These are phyloP conservation scores for Linaria vulgaris DNA, from an alignment of 257 asterid genomes.

Conservation along the genomic window DNA sequence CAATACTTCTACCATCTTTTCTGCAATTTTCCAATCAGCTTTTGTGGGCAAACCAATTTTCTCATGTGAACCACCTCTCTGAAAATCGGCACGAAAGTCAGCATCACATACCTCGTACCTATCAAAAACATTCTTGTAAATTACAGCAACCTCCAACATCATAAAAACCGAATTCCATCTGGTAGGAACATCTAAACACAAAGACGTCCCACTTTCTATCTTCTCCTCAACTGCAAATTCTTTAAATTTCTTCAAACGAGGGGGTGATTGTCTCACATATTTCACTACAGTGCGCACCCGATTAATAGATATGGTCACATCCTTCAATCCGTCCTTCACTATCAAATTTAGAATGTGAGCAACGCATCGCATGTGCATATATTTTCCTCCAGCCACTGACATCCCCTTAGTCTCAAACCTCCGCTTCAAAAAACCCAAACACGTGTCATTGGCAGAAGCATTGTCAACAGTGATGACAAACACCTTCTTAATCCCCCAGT, in stretches of 20 bases:
- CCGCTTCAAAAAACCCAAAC: background rate
- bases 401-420: no score
- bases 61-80: background rate
- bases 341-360: background rate
- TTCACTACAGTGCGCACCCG: background rate
- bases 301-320: background rate
- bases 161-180: background rate
- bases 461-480: constrained; percentile 13
- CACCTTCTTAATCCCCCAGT: background rate
- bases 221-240: background rate
- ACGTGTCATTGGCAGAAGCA: background rate
- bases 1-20: no score
- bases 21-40: background rate
- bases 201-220: background rate
- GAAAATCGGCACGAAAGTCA: background rate
- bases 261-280: background rate
- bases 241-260: background rate
- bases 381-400: background rate
- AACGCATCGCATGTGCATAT: background rate
- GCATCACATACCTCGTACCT: background rate
- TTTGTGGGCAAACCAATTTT: background rate
- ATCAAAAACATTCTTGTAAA: background rate
- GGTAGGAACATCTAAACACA: background rate
- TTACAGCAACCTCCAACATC: background rate
- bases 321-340: background rate